Conservation (phyloP, 1,284 basidiomycete genomes). For the Ganoderma lingzhi region DNA sequence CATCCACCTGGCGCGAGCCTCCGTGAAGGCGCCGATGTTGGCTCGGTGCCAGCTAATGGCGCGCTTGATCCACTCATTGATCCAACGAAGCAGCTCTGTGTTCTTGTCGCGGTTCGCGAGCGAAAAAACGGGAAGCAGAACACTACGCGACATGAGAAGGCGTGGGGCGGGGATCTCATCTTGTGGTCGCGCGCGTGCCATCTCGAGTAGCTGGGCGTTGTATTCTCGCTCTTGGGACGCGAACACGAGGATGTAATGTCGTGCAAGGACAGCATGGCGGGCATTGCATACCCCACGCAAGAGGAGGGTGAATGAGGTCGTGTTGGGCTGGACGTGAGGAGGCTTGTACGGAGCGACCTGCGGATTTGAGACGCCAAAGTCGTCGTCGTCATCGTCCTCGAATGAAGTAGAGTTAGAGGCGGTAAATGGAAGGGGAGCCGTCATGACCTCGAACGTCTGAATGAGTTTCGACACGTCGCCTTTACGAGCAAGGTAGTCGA, state of each 20-base stretch:
- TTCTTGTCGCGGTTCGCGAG: constrained; percentile 65
- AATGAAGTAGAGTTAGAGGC: constrained; percentile 53
- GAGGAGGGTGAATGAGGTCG: constrained; percentile 69
- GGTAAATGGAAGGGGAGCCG: constrained; percentile 63
- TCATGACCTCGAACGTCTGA: constrained; percentile 78
- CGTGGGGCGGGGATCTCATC: constrained; percentile 54
- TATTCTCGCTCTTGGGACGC: constrained; percentile 55
- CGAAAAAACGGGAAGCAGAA: constrained; percentile 63
- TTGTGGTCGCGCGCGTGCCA: constrained; percentile 28
- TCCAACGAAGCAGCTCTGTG: constrained; percentile 63
- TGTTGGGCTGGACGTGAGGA: constrained; percentile 70
- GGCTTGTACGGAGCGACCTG: constrained; percentile 42
- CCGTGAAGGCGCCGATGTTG: constrained; percentile 53
- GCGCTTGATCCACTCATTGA: constrained; percentile 52
- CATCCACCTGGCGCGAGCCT: constrained; percentile 37
- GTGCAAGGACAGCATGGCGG: constrained; percentile 59
- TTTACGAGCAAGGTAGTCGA: constrained; percentile 71
- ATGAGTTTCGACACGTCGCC: constrained; percentile 71
- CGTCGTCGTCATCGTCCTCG: constrained; percentile 75
- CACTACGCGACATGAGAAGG: constrained; percentile 60
- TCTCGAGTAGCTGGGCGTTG: constrained; percentile 32
- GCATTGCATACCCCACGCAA: constrained; percentile 61
- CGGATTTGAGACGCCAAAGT: constrained; percentile 50
- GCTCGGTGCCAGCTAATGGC: constrained; percentile 54
- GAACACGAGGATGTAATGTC: constrained; percentile 76